Percentiles rank a stretch among this genome's conserved stretches.
Evolutionary conservation across 176 grass and related monocot genomes (phyloP).

Genomic region (Ampelocalamus luodianensis): DNA sequence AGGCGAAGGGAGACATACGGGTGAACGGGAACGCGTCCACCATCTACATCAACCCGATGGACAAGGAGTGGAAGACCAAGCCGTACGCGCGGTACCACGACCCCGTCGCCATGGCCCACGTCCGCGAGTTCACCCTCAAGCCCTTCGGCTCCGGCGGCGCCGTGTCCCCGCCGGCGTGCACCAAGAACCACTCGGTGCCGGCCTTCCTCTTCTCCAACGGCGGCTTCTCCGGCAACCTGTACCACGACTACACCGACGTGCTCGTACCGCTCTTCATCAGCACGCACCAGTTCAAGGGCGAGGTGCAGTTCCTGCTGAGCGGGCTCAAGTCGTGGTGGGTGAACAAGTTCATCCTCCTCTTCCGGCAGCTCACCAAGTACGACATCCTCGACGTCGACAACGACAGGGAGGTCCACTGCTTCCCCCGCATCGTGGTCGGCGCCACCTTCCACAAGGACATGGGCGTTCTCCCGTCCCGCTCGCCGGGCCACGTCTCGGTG

Average conservation of each 20-base stretch:
- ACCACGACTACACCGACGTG: constrained; percentile 96
- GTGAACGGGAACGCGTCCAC: constrained; percentile 60
- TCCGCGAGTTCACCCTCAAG: constrained; percentile 72
- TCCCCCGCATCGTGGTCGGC: constrained; percentile 57
- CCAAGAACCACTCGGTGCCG: constrained; percentile 73
- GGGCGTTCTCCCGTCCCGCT: constrained; percentile 54
- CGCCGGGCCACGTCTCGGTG: constrained; percentile 53
- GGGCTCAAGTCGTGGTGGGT: constrained; percentile 84
- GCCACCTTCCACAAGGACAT: constrained; percentile 93
- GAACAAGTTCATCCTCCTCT: constrained; percentile 64
- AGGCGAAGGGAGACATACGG: constrained; percentile 67
- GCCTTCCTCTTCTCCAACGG: constrained; percentile 80
- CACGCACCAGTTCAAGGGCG: constrained; percentile 65
- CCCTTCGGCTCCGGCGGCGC: constrained; percentile 28
- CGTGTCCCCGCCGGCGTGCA: constrained; percentile 57
- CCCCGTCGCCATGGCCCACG: constrained; percentile 58
- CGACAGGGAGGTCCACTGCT: constrained; percentile 78
- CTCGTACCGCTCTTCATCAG: constrained; percentile 87
- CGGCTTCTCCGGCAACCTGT: constrained; percentile 89
- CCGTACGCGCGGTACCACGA: constrained; percentile 93
- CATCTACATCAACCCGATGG: constrained; percentile 61
- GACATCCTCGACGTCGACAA: constrained; percentile 78
- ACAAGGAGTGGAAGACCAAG: constrained; percentile 77
- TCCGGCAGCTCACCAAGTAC: constrained; percentile 69
- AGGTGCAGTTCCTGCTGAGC: constrained; percentile 70